Conservation (phyloP, 2,329 filamentous ascomycete genomes). For the Colletotrichum gigasporum region DNA sequence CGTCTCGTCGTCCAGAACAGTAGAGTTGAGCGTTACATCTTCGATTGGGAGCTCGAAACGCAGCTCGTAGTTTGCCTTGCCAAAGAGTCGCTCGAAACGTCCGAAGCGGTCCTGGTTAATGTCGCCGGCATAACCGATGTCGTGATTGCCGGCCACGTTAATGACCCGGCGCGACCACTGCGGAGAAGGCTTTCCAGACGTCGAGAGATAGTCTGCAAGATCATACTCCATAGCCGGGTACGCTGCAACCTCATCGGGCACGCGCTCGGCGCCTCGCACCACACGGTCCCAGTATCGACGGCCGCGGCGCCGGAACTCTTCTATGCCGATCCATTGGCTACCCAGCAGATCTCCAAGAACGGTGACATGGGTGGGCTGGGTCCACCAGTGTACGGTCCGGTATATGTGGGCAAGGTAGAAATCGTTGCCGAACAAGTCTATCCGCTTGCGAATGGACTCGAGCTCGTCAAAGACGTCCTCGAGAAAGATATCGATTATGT, state of each 20-base stretch:
- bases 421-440: conserved; percentile 95
- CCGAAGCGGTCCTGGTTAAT: conserved; percentile 78
- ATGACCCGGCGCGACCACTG: conserved; percentile 82
- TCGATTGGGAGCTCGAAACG: conserved; percentile 70
- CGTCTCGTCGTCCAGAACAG: conserved; percentile 50
- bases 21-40: conserved; percentile 48
- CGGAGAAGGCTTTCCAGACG: conserved; percentile 42
- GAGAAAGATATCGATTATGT: conserved; percentile 67
- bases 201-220: conserved; percentile 58
- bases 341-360: conserved; percentile 93
- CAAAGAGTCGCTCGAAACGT: conserved; percentile 87
- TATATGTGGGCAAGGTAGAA: conserved; percentile 95
- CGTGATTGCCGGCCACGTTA: conserved; percentile 94
- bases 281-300: conserved; percentile 83
- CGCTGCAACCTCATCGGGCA: conserved; percentile 64
- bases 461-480: conserved; percentile 76
- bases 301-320: conserved; percentile 81
- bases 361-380: conserved; percentile 83
- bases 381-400: conserved; percentile 84
- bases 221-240: conserved; percentile 60
- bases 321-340: conserved; percentile 92
- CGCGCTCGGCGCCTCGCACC: conserved; percentile 73
- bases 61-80: conserved; percentile 90
- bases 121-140: conserved; percentile 95
- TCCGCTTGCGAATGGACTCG: conserved; percentile 75